These are phyloP conservation scores for Lecanicillium sp. DNA, from an alignment of 2,329 filamentous ascomycete species.

Conservation along the genomic window DNA sequence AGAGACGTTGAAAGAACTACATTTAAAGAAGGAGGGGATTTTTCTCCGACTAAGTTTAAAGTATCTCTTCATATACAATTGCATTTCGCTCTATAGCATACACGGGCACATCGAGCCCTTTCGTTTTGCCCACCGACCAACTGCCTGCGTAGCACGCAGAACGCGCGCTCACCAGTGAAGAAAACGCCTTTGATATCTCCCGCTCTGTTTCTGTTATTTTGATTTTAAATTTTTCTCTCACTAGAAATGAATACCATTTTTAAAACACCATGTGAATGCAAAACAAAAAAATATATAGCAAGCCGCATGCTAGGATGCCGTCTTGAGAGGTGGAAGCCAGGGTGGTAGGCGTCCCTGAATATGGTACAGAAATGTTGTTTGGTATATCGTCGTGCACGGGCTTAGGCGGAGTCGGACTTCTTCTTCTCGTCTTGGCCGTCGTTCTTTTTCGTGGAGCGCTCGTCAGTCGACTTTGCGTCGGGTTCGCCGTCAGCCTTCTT, in stretches of 20 bases:
- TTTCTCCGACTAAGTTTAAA: constrained; percentile 9
- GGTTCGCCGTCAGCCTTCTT: constrained; percentile 27
- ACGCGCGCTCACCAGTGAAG: neutral
- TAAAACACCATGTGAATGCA: constrained; percentile 14
- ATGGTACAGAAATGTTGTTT: constrained; percentile 7
- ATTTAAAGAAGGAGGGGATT: constrained; percentile 2
- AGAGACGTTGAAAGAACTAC: neutral
- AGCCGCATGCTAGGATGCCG: neutral
- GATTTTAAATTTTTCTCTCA: neutral
- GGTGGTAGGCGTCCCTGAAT: neutral
- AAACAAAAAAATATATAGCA: neutral
- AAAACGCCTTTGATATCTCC: constrained; percentile 7
- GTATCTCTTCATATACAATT: constrained; percentile 11
- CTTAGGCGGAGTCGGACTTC: constrained; percentile 5
- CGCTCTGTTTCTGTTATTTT: neutral
- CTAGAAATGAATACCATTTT: constrained; percentile 5
- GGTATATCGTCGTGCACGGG: neutral
- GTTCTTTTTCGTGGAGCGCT: constrained; percentile 16
- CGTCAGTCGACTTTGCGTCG: constrained; percentile 15
- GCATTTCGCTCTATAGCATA: constrained; percentile 9
- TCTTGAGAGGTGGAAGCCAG: neutral
- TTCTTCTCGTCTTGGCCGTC: constrained; percentile 21
- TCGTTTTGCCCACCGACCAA: too few species aligned
- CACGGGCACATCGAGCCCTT: neutral
- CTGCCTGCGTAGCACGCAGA: neutral